Evolutionary conservation across 176 grass and related monocot genomes (phyloP), one percentile per base, ranked within the genome.

Genomic region (Phoenix dactylifera): DNA sequence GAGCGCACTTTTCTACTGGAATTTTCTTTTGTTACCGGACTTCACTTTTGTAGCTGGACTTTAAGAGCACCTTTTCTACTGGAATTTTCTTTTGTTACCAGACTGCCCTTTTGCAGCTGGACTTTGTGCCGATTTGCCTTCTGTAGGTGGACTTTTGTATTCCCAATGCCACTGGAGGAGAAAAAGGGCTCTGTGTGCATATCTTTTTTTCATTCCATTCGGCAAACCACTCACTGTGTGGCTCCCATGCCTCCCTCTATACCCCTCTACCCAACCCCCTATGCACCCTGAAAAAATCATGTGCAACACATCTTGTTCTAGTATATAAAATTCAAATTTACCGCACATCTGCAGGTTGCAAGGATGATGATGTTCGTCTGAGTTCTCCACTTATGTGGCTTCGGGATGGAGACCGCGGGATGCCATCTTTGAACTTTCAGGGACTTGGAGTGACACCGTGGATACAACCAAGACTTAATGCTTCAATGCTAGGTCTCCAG

Each of bases 331-430:
- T 44, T 12, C 35, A 44, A 12, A 44, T 44, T 9, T 44, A 44
- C 7, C 35, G 2, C 12, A 12, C 62, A 58, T 52, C 35, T 68
- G 57, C 62, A 95, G 89, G 85, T 74, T 74, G 77, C 59, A 83
- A 74, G 55, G 87, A 76, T 72, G 89, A 89, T 48, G 78, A 89
- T 67, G 74, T 88, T 65, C 68, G 74, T 49, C 71, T 60, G 35
- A 82, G 76, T 69, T 69, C 81, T 65, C 82, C 89, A 69, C 62
- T 95, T 50, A 86, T 95, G 77, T 84, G 86, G 77, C 81, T 84
- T 78, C 77, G 66, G 68, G 81, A 84, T 81, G 86, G 81, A 50
- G 78, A 81, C 44, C 80, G 74, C 50, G 77, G 79, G 58, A 69
- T 59, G 19, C 86, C 77, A 67, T 87, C 86, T 32, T 64, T 95